These are phyloP conservation scores for Zalerion maritima DNA, from an alignment of 495 filamentous ascomycete genomes.

Conservation along the genomic window DNA sequence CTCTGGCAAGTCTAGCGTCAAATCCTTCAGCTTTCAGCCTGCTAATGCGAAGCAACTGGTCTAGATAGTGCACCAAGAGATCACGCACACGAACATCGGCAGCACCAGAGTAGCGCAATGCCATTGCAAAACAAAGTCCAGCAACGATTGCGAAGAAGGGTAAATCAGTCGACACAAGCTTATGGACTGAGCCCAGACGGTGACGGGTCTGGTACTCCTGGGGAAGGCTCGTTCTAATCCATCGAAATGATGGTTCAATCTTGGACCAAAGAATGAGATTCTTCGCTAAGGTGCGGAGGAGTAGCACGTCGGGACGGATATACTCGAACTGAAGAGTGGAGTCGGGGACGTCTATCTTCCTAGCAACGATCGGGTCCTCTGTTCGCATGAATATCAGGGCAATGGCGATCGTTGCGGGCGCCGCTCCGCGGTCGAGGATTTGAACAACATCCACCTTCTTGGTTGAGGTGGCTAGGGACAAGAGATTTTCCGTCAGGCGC, in stretches of 20 bases:
- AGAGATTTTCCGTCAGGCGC: slow-evolving; percentile 75
- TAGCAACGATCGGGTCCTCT: slow-evolving; percentile 71
- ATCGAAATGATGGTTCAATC: slow-evolving; percentile 53
- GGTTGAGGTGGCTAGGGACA: slow-evolving; percentile 69
- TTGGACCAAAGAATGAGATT: slow-evolving; percentile 88
- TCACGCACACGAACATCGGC: slow-evolving; percentile 57
- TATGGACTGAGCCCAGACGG: slow-evolving; percentile 35
- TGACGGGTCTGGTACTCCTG: slow-evolving; percentile 42
- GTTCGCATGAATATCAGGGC: slow-evolving; percentile 98
- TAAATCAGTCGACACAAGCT: slow-evolving; percentile 60
- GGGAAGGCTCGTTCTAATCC: slow-evolving; percentile 64
- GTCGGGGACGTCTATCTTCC: slow-evolving; percentile 86
- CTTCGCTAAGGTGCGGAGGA: slow-evolving; percentile 78
- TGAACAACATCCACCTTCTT: slow-evolving; percentile 83
- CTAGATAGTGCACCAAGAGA: slow-evolving; percentile 68
- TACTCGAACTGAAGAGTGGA: slow-evolving; percentile 86
- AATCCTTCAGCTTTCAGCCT: slow-evolving; percentile 52
- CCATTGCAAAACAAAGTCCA: slow-evolving; percentile 74
- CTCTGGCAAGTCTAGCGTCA: slow-evolving; percentile 65
- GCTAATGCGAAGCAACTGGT: slow-evolving; percentile 72
- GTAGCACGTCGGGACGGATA: slow-evolving; percentile 80
- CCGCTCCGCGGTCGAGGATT: slow-evolving; percentile 79
- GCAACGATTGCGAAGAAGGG: slow-evolving; percentile 87
- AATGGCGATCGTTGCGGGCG: slow-evolving; percentile 76
- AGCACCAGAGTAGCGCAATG: slow-evolving; percentile 77